These are phyloP conservation scores for Gossypium gossypioides DNA, from an alignment of 441 rosid genomes.

Conservation along the genomic window DNA sequence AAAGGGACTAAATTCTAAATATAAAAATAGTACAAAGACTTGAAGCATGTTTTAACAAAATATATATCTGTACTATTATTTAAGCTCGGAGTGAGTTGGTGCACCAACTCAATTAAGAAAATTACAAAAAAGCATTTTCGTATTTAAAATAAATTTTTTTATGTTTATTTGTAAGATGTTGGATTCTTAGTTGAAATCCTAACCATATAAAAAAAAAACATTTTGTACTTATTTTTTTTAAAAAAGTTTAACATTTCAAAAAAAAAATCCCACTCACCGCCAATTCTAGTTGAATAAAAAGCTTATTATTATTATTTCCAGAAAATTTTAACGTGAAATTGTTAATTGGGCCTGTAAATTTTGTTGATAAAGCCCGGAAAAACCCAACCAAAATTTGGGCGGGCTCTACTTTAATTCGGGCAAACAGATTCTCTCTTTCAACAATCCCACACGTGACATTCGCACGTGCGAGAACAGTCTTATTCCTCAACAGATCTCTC, in stretches of 20 bases:
- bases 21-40: too few species aligned
- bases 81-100: too few species aligned
- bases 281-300: too few species aligned
- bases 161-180: too few species aligned
- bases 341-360: background rate
- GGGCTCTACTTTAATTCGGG: background rate
- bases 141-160: too few species aligned
- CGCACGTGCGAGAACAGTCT: background rate
- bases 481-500: conserved; percentile 2
- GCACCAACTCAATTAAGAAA: too few species aligned
- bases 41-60: too few species aligned
- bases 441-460: background rate
- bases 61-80: too few species aligned
- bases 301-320: background rate
- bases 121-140: too few species aligned
- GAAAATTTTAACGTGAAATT: background rate
- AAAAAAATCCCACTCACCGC: background rate
- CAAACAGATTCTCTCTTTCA: background rate
- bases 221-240: background rate
- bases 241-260: background rate
- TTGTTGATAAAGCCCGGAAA: background rate
- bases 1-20: too few species aligned
- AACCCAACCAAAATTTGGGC: background rate
- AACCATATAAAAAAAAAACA: too few species aligned
- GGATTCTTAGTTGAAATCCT: too few species aligned